phyloP scores from a whole-genome alignment of 2,329 filamentous ascomycete species.

The Arthroderma uncinatum region DNA sequence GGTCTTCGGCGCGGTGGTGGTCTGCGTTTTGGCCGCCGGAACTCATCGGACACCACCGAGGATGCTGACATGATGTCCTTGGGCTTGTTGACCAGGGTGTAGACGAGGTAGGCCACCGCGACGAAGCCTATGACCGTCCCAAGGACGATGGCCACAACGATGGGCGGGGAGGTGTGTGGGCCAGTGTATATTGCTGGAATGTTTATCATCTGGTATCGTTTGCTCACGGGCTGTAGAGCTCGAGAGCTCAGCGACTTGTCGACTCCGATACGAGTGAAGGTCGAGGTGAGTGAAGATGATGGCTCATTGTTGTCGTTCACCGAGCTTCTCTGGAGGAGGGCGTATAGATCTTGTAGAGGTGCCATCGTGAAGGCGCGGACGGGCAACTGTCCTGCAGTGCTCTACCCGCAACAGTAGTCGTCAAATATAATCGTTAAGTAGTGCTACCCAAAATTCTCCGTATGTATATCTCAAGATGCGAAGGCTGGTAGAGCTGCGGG shows the following conservation, averaged over 20 bases:
- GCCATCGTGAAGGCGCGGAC: background rate
- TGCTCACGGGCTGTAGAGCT: background rate
- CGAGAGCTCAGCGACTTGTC: background rate
- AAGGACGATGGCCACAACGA: constrained; percentile 49
- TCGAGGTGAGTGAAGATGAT: background rate
- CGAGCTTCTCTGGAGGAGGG: background rate
- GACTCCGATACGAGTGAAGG: background rate
- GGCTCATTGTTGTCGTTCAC: background rate
- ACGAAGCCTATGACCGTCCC: constrained; percentile 41
- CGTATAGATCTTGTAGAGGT: background rate
- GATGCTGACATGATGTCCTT: background rate
- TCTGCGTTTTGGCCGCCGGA: background rate
- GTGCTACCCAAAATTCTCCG: background rate
- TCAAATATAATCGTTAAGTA: background rate
- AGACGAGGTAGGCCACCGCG: background rate
- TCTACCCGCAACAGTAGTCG: background rate
- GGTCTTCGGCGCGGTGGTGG: background rate
- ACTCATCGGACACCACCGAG: background rate
- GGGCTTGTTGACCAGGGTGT: background rate
- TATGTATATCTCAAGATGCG: background rate
- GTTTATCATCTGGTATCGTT: constrained; percentile 30
- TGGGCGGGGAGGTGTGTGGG: constrained; percentile 44
- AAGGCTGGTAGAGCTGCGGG: background rate
- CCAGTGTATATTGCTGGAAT: constrained; percentile 53
- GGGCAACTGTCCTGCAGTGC: background rate